phyloP scores from a whole-genome alignment of 768 basidiomycete species.

The Hypholoma sublateritium region DNA sequence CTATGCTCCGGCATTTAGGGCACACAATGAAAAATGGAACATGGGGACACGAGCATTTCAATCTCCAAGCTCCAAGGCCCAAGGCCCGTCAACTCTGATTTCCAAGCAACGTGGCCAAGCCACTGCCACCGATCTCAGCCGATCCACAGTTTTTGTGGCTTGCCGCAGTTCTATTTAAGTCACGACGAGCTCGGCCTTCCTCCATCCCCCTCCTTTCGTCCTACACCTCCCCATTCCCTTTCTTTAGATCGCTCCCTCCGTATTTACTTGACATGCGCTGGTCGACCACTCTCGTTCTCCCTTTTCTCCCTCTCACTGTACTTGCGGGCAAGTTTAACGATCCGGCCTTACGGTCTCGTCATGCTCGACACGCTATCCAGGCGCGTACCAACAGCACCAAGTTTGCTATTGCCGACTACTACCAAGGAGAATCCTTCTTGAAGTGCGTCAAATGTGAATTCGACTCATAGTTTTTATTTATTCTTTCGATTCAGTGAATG shows the following conservation, averaged over 20 bases:
- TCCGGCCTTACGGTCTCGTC: slow-evolving; percentile 17
- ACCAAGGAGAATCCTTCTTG: slow-evolving; percentile 56
- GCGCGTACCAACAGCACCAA: slow-evolving; percentile 20
- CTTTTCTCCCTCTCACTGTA: slow-evolving; percentile 19
- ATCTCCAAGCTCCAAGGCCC: no score
- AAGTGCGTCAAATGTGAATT: slow-evolving; percentile 38
- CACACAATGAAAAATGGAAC: not conserved
- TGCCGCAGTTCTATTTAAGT: slow-evolving; percentile 8
- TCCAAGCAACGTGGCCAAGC: not conserved
- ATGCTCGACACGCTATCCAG: slow-evolving; percentile 20
- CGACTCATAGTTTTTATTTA: not conserved
- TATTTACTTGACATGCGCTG: slow-evolving; percentile 15
- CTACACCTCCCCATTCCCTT: slow-evolving; percentile 7
- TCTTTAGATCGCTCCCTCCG: not conserved
- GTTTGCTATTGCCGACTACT: slow-evolving; percentile 33
- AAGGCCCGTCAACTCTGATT: no score
- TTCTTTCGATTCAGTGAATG: slow-evolving; percentile 44
- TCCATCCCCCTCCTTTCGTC: slow-evolving; percentile 3
- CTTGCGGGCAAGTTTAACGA: slow-evolving; percentile 32
- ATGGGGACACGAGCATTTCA: not conserved
- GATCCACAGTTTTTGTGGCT: not conserved
- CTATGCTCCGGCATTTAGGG: no score
- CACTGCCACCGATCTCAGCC: slow-evolving; percentile 9
- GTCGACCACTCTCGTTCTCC: slow-evolving; percentile 16
- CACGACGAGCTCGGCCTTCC: not conserved